A percentile compares a stretch with the other conserved stretches of the same genome.
Conservation (phyloP, 129 eudicot species). For the Centrapalus pauciflorus region DNA sequence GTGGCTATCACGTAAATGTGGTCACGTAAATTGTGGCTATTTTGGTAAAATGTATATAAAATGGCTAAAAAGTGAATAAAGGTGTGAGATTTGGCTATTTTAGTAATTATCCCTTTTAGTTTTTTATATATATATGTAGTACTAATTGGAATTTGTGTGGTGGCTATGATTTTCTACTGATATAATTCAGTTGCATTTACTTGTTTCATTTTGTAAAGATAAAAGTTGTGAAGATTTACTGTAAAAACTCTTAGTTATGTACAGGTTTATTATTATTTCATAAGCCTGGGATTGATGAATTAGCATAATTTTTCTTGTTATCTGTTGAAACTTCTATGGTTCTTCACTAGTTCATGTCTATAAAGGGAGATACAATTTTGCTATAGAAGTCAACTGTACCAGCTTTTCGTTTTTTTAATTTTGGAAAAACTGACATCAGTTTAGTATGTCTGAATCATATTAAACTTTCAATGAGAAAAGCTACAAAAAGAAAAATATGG, state of each 20-base stretch:
- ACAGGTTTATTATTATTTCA: neutral
- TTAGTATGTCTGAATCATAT: neutral
- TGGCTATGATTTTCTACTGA: neutral
- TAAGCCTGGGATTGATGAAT: neutral
- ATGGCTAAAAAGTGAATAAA: no score
- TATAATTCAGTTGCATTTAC: neutral
- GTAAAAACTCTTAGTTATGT: neutral
- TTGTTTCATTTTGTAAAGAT: neutral
- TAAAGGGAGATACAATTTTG: neutral
- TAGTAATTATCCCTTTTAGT: no score
- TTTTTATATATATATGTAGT: no score
- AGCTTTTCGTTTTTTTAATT: neutral
- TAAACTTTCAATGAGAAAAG: neutral
- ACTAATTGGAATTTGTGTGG: neutral
- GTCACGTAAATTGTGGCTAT: no score
- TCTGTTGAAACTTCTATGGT: neutral
- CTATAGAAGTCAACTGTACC: neutral
- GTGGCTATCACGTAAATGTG: no score
- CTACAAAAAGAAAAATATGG: neutral
- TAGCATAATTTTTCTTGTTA: neutral
- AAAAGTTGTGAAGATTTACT: neutral
- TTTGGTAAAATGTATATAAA: no score
- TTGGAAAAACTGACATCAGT: neutral
- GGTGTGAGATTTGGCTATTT: no score
- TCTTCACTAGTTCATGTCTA: neutral